phyloP scores from a whole-genome alignment of 192 early-diverging fungal species.

The Gaertneriomyces semiglobifer region DNA sequence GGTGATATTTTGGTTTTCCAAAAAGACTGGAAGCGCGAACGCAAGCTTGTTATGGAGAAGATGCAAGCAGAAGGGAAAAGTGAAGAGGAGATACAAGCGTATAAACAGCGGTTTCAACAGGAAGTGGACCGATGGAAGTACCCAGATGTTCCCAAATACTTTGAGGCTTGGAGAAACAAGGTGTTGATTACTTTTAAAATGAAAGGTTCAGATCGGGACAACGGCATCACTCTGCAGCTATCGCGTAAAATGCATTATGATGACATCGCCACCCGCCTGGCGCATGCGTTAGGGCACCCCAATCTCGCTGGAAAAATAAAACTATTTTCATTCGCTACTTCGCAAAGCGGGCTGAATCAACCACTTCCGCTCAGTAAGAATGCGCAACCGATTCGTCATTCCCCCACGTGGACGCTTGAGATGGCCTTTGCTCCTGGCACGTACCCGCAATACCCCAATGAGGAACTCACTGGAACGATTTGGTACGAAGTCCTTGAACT shows the following conservation, averaged over 20 bases:
- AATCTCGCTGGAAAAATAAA: constrained; percentile 72
- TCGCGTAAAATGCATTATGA: constrained; percentile 69
- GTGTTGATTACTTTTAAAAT: constrained; percentile 65
- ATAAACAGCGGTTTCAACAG: not conserved
- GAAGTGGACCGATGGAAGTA: not conserved
- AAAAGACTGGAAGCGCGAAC: constrained; percentile 31
- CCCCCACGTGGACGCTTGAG: constrained; percentile 45
- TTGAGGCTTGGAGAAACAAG: constrained; percentile 71
- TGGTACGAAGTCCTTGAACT: constrained; percentile 85
- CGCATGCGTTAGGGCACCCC: constrained; percentile 41
- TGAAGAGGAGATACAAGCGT: not conserved
- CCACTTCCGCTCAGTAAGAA: constrained; percentile 1
- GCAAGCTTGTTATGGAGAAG: too few relatives aligned
- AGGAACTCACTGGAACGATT: constrained; percentile 39
- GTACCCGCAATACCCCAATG: constrained; percentile 30
- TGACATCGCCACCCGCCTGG: constrained; percentile 56
- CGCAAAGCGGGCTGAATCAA: not conserved
- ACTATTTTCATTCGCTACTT: constrained; percentile 44
- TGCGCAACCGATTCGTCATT: constrained; percentile 41
- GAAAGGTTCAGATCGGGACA: constrained; percentile 38
- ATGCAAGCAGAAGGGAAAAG: too few relatives aligned
- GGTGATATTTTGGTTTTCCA: constrained; percentile 94
- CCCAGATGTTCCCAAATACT: constrained; percentile 64
- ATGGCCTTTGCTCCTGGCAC: constrained; percentile 51
- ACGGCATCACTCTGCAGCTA: constrained; percentile 49